A percentile compares a stretch with the other conserved stretches of the same genome.
phyloP scores from a whole-genome alignment of 805 yeast species.

The Metschnikowia reukaufii region DNA sequence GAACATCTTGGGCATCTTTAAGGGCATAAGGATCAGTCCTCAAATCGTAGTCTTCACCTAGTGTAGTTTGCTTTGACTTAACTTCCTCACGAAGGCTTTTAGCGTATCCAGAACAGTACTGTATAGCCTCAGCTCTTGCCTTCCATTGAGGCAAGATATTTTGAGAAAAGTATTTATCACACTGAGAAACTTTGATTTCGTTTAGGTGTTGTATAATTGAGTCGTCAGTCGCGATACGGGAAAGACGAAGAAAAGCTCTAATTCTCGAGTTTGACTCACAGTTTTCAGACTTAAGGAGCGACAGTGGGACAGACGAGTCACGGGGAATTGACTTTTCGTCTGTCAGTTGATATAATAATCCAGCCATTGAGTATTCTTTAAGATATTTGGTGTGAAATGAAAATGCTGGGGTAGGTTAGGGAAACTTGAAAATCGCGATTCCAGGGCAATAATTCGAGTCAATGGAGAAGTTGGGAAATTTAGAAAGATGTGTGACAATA shows the following conservation, averaged over 20 bases:
- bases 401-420: no score
- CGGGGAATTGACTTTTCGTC: neutral
- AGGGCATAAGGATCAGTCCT: slow-evolving; percentile 42
- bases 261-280: slow-evolving; percentile 36
- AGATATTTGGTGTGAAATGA: no score
- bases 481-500: no score
- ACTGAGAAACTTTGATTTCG: slow-evolving; percentile 23
- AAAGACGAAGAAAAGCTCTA: slow-evolving; percentile 38
- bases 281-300: slow-evolving; percentile 29
- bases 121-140: slow-evolving; percentile 29
- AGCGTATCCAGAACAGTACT: slow-evolving; percentile 33
- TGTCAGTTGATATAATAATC: neutral
- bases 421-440: no score
- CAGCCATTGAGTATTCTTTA: neutral
- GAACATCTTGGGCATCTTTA: slow-evolving; percentile 22
- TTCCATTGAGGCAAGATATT: slow-evolving; percentile 39
- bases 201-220: slow-evolving; percentile 39
- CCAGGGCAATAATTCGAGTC: no score
- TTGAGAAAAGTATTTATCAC: slow-evolving; percentile 29
- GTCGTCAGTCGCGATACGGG: slow-evolving; percentile 43
- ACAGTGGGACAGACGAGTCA: slow-evolving; percentile 8
- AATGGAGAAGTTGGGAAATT: no score
- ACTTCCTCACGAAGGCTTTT: slow-evolving; percentile 21
- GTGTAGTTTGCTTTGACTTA: slow-evolving; percentile 1
- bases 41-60: slow-evolving; percentile 25